A percentile compares a stretch with the other conserved stretches of the same genome.
Evolutionary conservation across 1,284 basidiomycete species (phyloP).

Genomic region (Taiwanofungus camphoratus): DNA sequence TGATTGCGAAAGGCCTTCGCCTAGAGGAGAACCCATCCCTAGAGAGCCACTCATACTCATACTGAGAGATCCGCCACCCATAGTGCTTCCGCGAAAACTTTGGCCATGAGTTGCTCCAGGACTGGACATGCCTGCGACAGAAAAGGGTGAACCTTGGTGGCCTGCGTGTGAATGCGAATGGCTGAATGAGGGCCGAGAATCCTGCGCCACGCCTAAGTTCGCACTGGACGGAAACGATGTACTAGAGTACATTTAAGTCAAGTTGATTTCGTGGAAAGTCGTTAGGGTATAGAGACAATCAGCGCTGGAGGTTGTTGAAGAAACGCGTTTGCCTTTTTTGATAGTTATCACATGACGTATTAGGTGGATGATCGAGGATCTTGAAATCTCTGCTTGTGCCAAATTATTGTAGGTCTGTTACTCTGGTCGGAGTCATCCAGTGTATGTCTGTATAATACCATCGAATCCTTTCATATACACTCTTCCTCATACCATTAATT

Average conservation of each 20-base stretch:
- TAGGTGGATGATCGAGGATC: background rate
- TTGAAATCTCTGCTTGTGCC: too few relatives aligned
- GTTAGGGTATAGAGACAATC: background rate
- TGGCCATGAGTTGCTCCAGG: constrained; percentile 19
- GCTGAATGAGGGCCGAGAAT: constrained; percentile 17
- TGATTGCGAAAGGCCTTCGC: constrained; percentile 58
- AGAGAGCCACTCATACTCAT: constrained; percentile 21
- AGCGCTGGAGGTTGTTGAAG: background rate
- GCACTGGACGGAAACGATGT: constrained; percentile 17
- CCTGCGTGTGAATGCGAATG: constrained; percentile 25
- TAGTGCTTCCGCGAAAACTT: constrained; percentile 16
- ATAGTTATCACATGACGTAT: too few relatives aligned
- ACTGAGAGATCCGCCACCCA: constrained; percentile 15
- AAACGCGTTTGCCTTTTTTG: background rate
- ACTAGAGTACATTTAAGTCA: constrained; percentile 13
- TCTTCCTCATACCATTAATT: too few relatives aligned
- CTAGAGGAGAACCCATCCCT: constrained; percentile 19
- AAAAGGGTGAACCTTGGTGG: constrained; percentile 23
- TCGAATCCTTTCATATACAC: too few relatives aligned
- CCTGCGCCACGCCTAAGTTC: constrained; percentile 12
- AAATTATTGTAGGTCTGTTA: too few relatives aligned
- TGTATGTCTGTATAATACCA: too few relatives aligned
- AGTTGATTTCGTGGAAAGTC: background rate
- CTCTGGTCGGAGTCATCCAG: too few relatives aligned
- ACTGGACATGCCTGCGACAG: constrained; percentile 26